Base-by-base conservation (phyloP, 2,329 filamentous ascomycete species). In the Hypoxylon rubiginosum region DNA sequence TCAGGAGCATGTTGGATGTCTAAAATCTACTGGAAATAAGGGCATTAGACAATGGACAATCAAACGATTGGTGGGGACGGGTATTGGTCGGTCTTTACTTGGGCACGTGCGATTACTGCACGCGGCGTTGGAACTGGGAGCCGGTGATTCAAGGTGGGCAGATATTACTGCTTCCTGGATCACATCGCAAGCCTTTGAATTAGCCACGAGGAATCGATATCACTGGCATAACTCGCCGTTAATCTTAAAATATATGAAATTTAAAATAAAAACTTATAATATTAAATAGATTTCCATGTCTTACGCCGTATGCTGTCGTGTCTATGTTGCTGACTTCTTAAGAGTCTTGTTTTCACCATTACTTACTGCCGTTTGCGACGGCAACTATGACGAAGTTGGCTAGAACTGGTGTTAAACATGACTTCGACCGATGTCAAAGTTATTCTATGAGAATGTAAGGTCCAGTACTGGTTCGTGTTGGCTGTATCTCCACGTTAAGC, bases 1-100 rank as follows among this genome's bases (percentile, higher is more conserved):
- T 88, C 5, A 81, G 79, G 71, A 88, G 86, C 72, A 89, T 89
- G 86, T 69, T 89, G 70, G 86, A 89, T 71, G 72, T 88, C 13
- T 88, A 76, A 74, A 19, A n/a, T 49, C 15, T 17, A 15, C 5
- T 6, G 1, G 39, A 19, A 17, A 19, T 28, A 11, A 11, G 28
- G 41, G 17, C 26, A 56, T 53, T 7, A 30, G 21, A 19, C n/a
- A 43, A 49, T 28, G 24, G 28, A 26, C 2, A 21, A 57, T 32
- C 28, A 24, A 52, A 45, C 3, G 17, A 56, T 50, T 49, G 15
- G 6, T 50, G 28, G 32, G 26, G 26, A 43, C 30, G 4, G 51
- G 45, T 53, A 43, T 48, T 43, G 54, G 36, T 66, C 59, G 48
- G 60, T 68, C 63, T 60, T 64, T 69, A 55, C 49, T 60, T 15